These are phyloP conservation scores for Penicillium alfredii DNA, from an alignment of 495 filamentous ascomycete species.

Conservation along the genomic window DNA sequence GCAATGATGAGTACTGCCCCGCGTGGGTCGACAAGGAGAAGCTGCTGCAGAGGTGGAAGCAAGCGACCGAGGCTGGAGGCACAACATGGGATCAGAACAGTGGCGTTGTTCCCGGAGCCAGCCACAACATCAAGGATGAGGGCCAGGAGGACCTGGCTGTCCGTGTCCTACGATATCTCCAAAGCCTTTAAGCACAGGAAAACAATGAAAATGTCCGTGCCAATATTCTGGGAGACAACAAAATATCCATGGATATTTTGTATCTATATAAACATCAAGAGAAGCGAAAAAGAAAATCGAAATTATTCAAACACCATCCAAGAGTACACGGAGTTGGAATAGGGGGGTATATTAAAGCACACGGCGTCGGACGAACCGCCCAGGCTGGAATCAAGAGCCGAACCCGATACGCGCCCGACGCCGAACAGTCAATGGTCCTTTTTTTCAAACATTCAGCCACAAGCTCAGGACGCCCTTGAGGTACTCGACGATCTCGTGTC, in stretches of 20 bases:
- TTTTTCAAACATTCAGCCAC: slow-evolving; percentile 84
- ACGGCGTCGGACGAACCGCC: slow-evolving; percentile 6
- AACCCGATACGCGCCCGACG: too few species aligned
- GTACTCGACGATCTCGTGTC: slow-evolving; percentile 96
- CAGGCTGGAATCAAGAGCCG: slow-evolving; percentile 11
- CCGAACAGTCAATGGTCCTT: too few species aligned
- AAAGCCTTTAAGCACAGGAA: slow-evolving; percentile 28
- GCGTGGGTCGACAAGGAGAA: slow-evolving; percentile 53
- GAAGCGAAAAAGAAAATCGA: slow-evolving; percentile 13
- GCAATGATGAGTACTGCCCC: slow-evolving; percentile 66
- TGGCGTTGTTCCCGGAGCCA: slow-evolving; percentile 54
- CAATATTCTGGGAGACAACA: too few species aligned
- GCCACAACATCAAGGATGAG: slow-evolving; percentile 52
- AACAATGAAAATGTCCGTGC: too few species aligned
- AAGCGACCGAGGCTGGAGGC: slow-evolving; percentile 49
- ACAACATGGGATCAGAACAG: slow-evolving; percentile 47
- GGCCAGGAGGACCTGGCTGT: slow-evolving; percentile 45
- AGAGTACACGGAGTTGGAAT: slow-evolving; percentile 12
- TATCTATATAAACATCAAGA: slow-evolving; percentile 19
- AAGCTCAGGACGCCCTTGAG: slow-evolving; percentile 84
- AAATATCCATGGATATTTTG: slow-evolving; percentile 13
- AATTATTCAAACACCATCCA: slow-evolving; percentile 23
- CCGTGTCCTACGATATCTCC: slow-evolving; percentile 53
- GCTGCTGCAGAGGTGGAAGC: slow-evolving; percentile 60
- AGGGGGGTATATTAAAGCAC: slow-evolving; percentile 26